Evolutionary conservation across 2,329 filamentous ascomycete species (phyloP).

Genomic region (Phoma herbarum): DNA sequence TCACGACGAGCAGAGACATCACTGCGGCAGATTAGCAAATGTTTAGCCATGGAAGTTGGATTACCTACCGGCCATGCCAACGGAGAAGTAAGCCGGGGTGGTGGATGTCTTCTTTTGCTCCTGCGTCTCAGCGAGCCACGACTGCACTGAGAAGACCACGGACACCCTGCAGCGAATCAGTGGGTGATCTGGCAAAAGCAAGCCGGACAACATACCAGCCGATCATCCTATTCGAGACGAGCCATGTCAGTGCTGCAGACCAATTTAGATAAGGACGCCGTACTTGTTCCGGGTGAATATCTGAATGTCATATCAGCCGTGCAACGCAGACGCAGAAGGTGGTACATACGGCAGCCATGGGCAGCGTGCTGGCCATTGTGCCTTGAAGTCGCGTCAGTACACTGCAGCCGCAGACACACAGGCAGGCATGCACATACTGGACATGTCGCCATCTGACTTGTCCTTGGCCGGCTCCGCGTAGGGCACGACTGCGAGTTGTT

Average conservation of each 20-base stretch:
- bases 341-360: slow-evolving; percentile 81
- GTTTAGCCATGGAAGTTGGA: background rate
- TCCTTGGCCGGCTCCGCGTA: slow-evolving; percentile 79
- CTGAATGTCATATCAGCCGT: slow-evolving; percentile 52
- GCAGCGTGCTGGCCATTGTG: slow-evolving; percentile 78
- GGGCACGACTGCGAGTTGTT: slow-evolving; percentile 73
- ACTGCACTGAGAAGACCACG: slow-evolving; percentile 77
- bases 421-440: slow-evolving; percentile 61
- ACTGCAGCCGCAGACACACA: background rate
- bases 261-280: slow-evolving; percentile 35
- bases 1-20: slow-evolving; percentile 58
- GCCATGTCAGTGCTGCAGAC: slow-evolving; percentile 29
- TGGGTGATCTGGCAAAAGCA: slow-evolving; percentile 19
- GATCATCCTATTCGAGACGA: slow-evolving; percentile 62
- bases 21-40: slow-evolving; percentile 37
- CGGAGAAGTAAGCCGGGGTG: slow-evolving; percentile 77
- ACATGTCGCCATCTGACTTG: slow-evolving; percentile 72
- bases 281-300: slow-evolving; percentile 93
- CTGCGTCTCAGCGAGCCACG: slow-evolving; percentile 78
- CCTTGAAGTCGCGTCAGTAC: slow-evolving; percentile 49
- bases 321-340: slow-evolving; percentile 25
- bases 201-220: slow-evolving; percentile 61
- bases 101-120: slow-evolving; percentile 69
- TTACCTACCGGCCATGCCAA: slow-evolving; percentile 78
- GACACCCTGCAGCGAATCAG: slow-evolving; percentile 65